Evolutionary conservation across 352 stramenopile genomes (phyloP), one percentile per base, ranked within the genome.

Genomic region (Pythium utonaiense): DNA sequence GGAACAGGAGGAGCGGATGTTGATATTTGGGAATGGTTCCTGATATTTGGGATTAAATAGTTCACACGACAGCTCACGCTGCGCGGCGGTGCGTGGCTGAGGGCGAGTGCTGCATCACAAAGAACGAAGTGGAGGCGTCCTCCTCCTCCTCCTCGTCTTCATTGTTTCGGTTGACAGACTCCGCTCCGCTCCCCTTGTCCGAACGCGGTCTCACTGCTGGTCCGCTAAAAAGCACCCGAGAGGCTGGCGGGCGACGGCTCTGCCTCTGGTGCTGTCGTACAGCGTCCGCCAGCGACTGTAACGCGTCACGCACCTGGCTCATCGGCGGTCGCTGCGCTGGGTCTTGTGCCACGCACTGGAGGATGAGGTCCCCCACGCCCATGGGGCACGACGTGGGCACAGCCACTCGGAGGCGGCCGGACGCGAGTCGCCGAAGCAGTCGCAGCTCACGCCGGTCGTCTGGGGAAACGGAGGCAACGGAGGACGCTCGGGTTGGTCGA

Each of bases 351-450:
- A 67, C 33, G 25, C 60, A 67, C 42, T 57, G 53, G 30, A 40
- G 52, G 33, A 67, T 58, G 12, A 67, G 42, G 19, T 67, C 60
- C 1, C 34, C 34, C 30, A 67, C 27, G 21, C 50, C 53, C 31
- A 38, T 27, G 16, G 53, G 60, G 19, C 52, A 62, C 33, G 60
- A 62, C 25, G 60, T 9, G 19, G 60, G 8, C 10, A 61, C 6
- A 12, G 50, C 34, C 4, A 53, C 24, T 16, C 16, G 52, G 6
- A 51, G 27, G 2, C 7, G 24, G 6, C 53, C 60, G 27, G 51
- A 31, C 27, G 53, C 53, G 22, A 67, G 52, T 14, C 47, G 25
- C 12, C 45, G 52, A 24, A 67, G 36, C 12, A 67, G 53, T 27
- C 49, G 49, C 27, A 53, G 24, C 17, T 64, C 57, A 42, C 40